Evolutionary conservation across 179 eudicot species (phyloP).

Genomic region (Silene coronaria): DNA sequence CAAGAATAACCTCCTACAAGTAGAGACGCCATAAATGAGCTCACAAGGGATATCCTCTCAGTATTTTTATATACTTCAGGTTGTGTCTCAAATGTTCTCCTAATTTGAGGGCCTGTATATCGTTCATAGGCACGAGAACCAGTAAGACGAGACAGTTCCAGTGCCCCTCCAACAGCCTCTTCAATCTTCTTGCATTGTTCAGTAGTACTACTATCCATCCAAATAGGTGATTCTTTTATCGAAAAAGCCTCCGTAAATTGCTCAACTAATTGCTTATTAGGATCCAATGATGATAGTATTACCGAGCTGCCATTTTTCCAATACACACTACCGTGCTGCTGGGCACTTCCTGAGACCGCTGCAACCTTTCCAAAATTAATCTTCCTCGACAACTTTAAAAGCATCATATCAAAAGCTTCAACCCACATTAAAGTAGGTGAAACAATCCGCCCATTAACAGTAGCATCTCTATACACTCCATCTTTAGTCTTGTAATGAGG

Average conservation of each 20-base stretch:
- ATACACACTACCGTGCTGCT: conserved; percentile 96
- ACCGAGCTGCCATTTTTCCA: conserved; percentile 69
- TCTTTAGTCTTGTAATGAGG: conserved; percentile 86
- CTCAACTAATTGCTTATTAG: conserved; percentile 47
- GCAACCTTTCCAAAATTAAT: conserved; percentile 62
- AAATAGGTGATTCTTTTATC: conserved; percentile 66
- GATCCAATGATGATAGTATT: conserved; percentile 55
- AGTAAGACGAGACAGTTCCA: conserved; percentile 71
- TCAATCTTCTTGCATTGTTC: conserved; percentile 86
- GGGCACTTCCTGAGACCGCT: conserved; percentile 91
- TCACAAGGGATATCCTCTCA: conserved; percentile 89
- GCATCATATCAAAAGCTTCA: conserved; percentile 79
- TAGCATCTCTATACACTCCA: conserved; percentile 72
- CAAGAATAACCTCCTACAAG: conserved; percentile 74
- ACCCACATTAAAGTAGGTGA: conserved; percentile 91
- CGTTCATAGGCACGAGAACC: conserved; percentile 92
- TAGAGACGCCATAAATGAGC: conserved; percentile 86
- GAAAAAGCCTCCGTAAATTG: conserved; percentile 72
- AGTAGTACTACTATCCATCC: conserved; percentile 97
- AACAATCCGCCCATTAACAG: conserved; percentile 70
- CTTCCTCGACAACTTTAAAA: conserved; percentile 49
- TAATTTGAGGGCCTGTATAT: conserved; percentile 77
- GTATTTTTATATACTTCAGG: conserved; percentile 62
- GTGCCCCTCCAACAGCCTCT: conserved; percentile 81
- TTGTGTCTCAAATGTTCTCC: conserved; percentile 65